These are phyloP conservation scores for Usnea hakonensis DNA, from an alignment of 495 filamentous ascomycete species.

Conservation along the genomic window DNA sequence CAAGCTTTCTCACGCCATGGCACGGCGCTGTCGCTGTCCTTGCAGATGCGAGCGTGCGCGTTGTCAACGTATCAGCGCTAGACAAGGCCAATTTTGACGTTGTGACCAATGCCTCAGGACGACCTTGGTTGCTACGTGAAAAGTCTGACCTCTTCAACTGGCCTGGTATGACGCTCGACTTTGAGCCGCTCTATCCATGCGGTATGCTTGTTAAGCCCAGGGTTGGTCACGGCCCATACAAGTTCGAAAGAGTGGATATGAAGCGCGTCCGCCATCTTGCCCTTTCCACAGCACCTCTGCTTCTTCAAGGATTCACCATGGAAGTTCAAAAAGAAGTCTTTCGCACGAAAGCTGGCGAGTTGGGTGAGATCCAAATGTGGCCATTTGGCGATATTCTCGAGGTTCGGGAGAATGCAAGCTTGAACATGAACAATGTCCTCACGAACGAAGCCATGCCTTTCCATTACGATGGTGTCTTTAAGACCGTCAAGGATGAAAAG, in stretches of 20 bases:
- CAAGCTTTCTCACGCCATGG: conserved; percentile 37
- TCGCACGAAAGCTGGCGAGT: conserved; percentile 36
- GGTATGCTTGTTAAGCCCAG: conserved; percentile 35
- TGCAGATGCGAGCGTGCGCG: conserved; percentile 33
- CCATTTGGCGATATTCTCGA: conserved; percentile 43
- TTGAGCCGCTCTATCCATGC: conserved; percentile 39
- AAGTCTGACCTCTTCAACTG: conserved; percentile 30
- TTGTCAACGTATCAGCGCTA: conserved; percentile 32
- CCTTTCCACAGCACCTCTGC: conserved; percentile 43
- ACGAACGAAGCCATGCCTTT: conserved; percentile 49
- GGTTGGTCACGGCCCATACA: conserved; percentile 10
- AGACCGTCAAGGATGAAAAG: conserved; percentile 35
- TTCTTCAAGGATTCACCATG: conserved; percentile 45
- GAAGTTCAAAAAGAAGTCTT: conserved; percentile 39
- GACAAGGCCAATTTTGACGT: conserved; percentile 37
- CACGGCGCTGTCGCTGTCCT: conserved; percentile 33
- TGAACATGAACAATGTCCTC: conserved; percentile 39
- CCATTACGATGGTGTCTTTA: conserved; percentile 51
- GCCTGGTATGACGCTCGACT: conserved; percentile 28
- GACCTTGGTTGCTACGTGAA: conserved; percentile 35
- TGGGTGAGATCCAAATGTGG: conserved; percentile 42
- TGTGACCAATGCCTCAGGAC: conserved; percentile 33
- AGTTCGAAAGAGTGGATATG: conserved; percentile 36
- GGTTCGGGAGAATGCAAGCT: conserved; percentile 38
- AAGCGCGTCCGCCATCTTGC: conserved; percentile 42